These are phyloP conservation scores for Cladosporium sp. DNA, from an alignment of 2,329 filamentous ascomycete genomes.

Conservation along the genomic window DNA sequence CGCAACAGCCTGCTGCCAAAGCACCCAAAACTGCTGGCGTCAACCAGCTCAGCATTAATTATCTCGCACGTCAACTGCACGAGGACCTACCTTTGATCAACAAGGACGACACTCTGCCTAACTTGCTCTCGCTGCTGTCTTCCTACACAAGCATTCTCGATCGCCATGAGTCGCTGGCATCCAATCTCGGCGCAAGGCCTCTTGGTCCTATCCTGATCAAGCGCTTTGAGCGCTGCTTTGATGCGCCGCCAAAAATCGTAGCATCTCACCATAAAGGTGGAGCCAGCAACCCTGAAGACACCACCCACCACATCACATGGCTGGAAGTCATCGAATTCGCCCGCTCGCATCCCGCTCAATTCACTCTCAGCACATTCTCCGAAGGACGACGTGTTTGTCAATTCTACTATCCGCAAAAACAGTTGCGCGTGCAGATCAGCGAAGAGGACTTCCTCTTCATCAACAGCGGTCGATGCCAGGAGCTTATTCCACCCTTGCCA, in stretches of 20 bases:
- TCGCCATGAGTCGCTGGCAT: constrained; percentile 80
- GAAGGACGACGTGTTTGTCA: constrained; percentile 72
- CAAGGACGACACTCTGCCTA: constrained; percentile 66
- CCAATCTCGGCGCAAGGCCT: constrained; percentile 77
- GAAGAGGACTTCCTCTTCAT: constrained; percentile 87
- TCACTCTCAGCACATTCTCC: constrained; percentile 64
- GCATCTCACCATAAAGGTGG: constrained; percentile 49
- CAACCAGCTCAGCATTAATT: constrained; percentile 64
- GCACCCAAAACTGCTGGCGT: constrained; percentile 46
- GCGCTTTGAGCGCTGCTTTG: constrained; percentile 81
- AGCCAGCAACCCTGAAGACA: constrained; percentile 37
- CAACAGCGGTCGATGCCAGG: constrained; percentile 75
- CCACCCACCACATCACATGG: constrained; percentile 63
- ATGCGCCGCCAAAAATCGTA: constrained; percentile 67
- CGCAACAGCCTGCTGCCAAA: constrained; percentile 40
- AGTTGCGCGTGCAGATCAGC: constrained; percentile 75
- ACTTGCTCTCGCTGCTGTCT: constrained; percentile 67
- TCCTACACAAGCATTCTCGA: constrained; percentile 84
- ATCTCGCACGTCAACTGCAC: constrained; percentile 59
- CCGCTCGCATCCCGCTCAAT: constrained; percentile 73
- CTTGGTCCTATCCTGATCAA: constrained; percentile 79
- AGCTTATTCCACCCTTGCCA: constrained; percentile 74
- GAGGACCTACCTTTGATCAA: constrained; percentile 60
- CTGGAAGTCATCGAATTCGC: constrained; percentile 82
- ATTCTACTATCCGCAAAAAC: constrained; percentile 67